Conservation (phyloP, 2,329 filamentous ascomycete species). For the Paradendryphiella salina region DNA sequence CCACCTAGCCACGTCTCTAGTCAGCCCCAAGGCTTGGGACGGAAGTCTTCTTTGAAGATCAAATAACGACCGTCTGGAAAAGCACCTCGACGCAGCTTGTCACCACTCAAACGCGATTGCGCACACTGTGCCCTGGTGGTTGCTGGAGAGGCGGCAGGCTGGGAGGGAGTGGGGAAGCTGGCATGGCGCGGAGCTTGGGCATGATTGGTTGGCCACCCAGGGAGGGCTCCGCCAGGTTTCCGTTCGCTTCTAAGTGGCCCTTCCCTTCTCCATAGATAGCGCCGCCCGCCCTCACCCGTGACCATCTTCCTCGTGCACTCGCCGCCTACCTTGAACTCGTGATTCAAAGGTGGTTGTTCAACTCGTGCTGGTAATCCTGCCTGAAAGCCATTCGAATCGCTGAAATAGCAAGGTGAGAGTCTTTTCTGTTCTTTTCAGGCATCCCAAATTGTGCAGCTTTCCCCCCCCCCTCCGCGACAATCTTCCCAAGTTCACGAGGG, state of each 20-base stretch:
- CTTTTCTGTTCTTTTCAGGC: background rate
- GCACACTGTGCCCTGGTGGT: constrained; percentile 6
- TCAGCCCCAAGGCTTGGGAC: too few relatives aligned
- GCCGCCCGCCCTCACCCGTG: constrained; percentile 8
- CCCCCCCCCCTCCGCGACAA: constrained; percentile 2
- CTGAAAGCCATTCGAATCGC: background rate
- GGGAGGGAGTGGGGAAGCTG: constrained; percentile 11
- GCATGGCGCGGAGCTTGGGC: constrained; percentile 8
- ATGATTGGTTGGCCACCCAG: constrained; percentile 12
- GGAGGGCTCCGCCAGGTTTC: constrained; percentile 6
- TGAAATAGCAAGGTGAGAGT: constrained; percentile 3
- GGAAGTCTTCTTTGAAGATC: too few relatives aligned
- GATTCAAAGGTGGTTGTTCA: constrained; percentile 10
- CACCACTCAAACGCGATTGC: background rate
- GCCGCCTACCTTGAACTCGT: constrained; percentile 5
- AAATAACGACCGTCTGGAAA: background rate
- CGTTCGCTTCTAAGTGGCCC: constrained; percentile 4
- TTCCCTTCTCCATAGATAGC: constrained; percentile 8
- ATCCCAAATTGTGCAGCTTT: background rate
- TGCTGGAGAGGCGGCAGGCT: constrained; percentile 9
- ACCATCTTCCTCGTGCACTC: constrained; percentile 8
- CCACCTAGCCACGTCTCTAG: too few relatives aligned
- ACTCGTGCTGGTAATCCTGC: constrained; percentile 4
- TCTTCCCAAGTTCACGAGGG: constrained; percentile 3
- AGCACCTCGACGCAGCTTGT: background rate